phyloP scores from a whole-genome alignment of 2,329 filamentous ascomycete species.

The Venturia carpophila region DNA sequence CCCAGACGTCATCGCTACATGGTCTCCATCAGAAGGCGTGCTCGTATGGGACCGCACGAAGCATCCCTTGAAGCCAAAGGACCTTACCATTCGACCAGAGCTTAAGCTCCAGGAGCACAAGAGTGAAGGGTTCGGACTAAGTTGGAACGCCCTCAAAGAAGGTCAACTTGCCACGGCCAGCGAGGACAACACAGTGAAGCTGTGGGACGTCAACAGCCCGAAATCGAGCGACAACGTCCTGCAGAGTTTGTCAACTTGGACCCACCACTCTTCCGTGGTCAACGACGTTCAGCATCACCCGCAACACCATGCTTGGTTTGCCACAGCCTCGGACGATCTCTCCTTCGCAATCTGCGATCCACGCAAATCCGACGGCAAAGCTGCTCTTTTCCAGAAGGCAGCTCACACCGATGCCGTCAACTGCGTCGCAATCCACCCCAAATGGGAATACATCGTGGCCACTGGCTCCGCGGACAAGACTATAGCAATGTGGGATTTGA shows the following conservation, averaged over 20 bases:
- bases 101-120: conserved; percentile 79
- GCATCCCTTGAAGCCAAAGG: conserved; percentile 66
- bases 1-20: conserved; percentile 89
- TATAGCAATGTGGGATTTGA: conserved; percentile 89
- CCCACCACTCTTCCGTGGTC: conserved; percentile 81
- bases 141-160: conserved; percentile 79
- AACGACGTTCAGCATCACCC: conserved; percentile 97
- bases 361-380: conserved; percentile 58
- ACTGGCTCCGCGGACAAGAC: conserved; percentile 95
- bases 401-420: conserved; percentile 93
- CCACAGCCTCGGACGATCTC: conserved; percentile 89
- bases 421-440: conserved; percentile 88
- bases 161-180: conserved; percentile 84
- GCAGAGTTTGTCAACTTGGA: conserved; percentile 50
- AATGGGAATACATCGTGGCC: conserved; percentile 80
- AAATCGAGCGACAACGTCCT: conserved; percentile 3
- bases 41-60: conserved; percentile 95
- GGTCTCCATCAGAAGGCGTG: conserved; percentile 78
- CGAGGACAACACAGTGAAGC: conserved; percentile 81
- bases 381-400: conserved; percentile 57
- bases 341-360: conserved; percentile 88
- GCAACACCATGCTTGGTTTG: conserved; percentile 69
- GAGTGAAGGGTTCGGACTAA: conserved; percentile 82
- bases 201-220: conserved; percentile 56
- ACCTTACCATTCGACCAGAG: conserved; percentile 68